Base-by-base conservation (phyloP, 805 yeast genomes). In the Metschnikowia matae region DNA sequence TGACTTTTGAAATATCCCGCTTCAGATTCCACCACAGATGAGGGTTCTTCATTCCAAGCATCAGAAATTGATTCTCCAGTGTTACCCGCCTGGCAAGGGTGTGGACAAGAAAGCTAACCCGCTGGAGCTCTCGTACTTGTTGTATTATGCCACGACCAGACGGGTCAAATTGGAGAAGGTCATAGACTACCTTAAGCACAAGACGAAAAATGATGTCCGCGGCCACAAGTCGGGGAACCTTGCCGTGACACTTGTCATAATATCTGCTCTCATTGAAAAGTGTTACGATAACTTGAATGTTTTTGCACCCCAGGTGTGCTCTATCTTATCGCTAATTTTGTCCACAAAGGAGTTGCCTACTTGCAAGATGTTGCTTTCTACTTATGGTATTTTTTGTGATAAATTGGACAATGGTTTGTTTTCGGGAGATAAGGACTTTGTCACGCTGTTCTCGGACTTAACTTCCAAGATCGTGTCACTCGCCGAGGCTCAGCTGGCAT, bases 81-180 rank as follows among this genome's bases (percentile, higher is more conserved):
- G 98, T 72, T 92, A 92, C 66, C 98, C 96, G 5, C 80, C 94
- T 1, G 97, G 97, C 1, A 78, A 89, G 53, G 85, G 83, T 6
- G 78, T 79, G 5, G 98, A 91, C 62, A 91, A 91, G 70, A 85
- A 86, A 60, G 96, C 99, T 14, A 91, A 92, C 65, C 83, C 96
- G 2, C 89, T 96, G 18, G 98, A 94, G 65, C 77, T 95, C 43
- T 85, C 95, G 52, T 89, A 90, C 63, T 75, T 92, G 57, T 70
- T 92, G 32, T 92, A 87, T 73, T 92, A 92, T 66, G 96, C 96
- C 18, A 84, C 95, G 38, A 85, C 97, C 3, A 77, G 97, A 59
- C 77, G 97, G 49, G 85, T 89, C 32, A 92, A 94, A 65, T 74
- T 94, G 54, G 94, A 88, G 58, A 92, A 92, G 62, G 96, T 92